These are phyloP conservation scores for Dicorynia guianensis DNA, from an alignment of 306 rosid species.

Conservation along the genomic window DNA sequence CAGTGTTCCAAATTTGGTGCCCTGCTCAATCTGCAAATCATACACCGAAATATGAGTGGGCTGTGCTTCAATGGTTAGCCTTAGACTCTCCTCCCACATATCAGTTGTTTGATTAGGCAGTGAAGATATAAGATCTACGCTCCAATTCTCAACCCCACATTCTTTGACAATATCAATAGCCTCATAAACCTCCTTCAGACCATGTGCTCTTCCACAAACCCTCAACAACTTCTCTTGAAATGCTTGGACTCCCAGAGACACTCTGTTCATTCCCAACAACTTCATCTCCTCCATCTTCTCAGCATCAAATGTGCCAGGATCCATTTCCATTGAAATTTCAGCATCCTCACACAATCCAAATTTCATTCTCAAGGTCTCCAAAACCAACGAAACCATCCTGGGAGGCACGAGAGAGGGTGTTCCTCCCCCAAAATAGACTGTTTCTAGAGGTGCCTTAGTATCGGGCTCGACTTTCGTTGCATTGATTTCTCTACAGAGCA, in stretches of 20 bases:
- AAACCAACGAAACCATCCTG: constrained; percentile 59
- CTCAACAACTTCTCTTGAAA: constrained; percentile 85
- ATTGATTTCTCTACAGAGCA: constrained; percentile 80
- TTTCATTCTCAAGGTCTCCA: constrained; percentile 60
- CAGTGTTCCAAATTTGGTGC: constrained; percentile 83
- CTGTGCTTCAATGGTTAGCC: constrained; percentile 67
- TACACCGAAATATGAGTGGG: constrained; percentile 90
- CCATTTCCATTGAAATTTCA: constrained; percentile 95
- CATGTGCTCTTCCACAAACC: constrained; percentile 92
- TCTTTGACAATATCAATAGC: constrained; percentile 71
- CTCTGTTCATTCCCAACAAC: constrained; percentile 81
- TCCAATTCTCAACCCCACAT: constrained; percentile 87
- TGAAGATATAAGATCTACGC: constrained; percentile 90
- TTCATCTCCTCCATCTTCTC: constrained; percentile 63
- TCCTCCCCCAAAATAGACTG: constrained; percentile 90
- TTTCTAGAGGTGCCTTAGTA: constrained; percentile 64
- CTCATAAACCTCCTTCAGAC: constrained; percentile 75
- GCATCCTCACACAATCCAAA: constrained; percentile 67
- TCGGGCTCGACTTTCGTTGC: constrained; percentile 52
- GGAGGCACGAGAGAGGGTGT: constrained; percentile 94
- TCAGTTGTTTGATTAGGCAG: constrained; percentile 79
- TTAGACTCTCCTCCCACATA: constrained; percentile 90
- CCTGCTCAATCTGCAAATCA: constrained; percentile 89
- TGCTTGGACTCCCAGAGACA: constrained; percentile 94
- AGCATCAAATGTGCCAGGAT: constrained; percentile 89